Evolutionary conservation across 805 yeast species (phyloP), one percentile per base, ranked within the genome.

Genomic region (Candida maltosa): DNA sequence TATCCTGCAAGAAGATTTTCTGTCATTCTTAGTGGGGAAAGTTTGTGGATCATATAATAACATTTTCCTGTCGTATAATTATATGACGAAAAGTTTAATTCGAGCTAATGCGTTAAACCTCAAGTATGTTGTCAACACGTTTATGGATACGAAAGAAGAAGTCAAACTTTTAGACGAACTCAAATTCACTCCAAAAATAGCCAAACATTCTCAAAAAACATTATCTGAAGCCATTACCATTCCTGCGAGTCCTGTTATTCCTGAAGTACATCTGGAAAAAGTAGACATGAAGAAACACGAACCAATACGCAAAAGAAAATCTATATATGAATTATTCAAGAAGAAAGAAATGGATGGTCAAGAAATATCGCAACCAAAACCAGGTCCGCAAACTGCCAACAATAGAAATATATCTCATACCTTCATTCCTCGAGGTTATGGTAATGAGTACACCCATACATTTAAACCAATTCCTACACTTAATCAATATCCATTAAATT

Each of bases 381-480:
- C 25, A 11, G 21, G 7, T 10, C 11, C 11, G 3, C 20, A 29
- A 14, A 32, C 20, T n/a, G 26, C 16, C 15, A 16, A 21, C 9
- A 18, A 24, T 10, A 11, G 25, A 11, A 22, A 11, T 22, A 28
- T 28, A 7, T 12, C 31, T n/a, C 32, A 49, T 30, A 44, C 55
- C 2, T 41, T 39, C 14, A 51, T 54, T 19, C 62, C 62, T 1
- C 37, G 46, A 10, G 64, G 64, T 2, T 38, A 45, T 12, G 48
- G 49, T 37, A 45, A 45, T 17, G 45, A 45, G 15, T 59, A 41
- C 38, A 38, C 42, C 18, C 38, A 48, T 16, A 27, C 54, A 14
- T 56, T 48, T 34, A 47, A 38, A 16, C 62, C 62, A 2, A 42
- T 29, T 6, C 65, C 64, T 3, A 48, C 41, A 16, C 45, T 57